phyloP scores from a whole-genome alignment of 2,329 filamentous ascomycete genomes.

The Tolypocladium capitatum region DNA sequence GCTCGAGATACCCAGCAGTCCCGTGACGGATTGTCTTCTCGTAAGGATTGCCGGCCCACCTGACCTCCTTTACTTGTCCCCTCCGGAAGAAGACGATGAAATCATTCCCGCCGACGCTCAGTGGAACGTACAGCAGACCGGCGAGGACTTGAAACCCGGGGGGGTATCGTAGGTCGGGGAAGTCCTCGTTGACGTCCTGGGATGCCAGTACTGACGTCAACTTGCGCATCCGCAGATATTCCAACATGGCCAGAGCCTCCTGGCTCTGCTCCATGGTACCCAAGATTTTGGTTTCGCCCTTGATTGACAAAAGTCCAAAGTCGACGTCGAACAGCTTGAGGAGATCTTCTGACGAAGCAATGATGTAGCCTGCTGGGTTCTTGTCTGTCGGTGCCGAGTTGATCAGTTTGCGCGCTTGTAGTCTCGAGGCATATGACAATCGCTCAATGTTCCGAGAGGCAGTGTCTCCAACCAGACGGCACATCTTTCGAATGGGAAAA shows the following conservation, averaged over 20 bases:
- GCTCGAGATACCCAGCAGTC: constrained; percentile 62
- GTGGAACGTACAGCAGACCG: constrained; percentile 67
- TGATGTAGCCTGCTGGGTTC: constrained; percentile 80
- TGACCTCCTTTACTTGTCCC: constrained; percentile 61
- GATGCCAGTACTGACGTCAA: constrained; percentile 66
- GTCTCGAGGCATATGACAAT: constrained; percentile 69
- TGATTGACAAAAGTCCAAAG: constrained; percentile 72
- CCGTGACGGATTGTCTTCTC: constrained; percentile 63
- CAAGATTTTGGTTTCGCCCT: constrained; percentile 78
- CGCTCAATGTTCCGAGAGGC: constrained; percentile 80
- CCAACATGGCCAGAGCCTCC: constrained; percentile 70
- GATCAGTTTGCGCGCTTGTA: constrained; percentile 79
- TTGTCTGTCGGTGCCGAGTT: constrained; percentile 69
- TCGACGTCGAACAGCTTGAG: constrained; percentile 77
- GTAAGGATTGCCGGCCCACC: constrained; percentile 79
- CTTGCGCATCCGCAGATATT: constrained; percentile 66
- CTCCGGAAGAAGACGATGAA: constrained; percentile 89
- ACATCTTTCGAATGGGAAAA: constrained; percentile 88
- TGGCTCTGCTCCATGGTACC: constrained; percentile 64
- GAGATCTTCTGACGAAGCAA: constrained; percentile 77
- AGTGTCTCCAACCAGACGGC: constrained; percentile 71
- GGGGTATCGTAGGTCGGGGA: constrained; percentile 66
- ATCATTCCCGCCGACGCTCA: constrained; percentile 62
- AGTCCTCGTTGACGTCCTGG: constrained; percentile 62
- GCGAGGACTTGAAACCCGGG: constrained; percentile 70